Evolutionary conservation across 305 asterid species (phyloP).

Genomic region (Solanum hybrid): DNA sequence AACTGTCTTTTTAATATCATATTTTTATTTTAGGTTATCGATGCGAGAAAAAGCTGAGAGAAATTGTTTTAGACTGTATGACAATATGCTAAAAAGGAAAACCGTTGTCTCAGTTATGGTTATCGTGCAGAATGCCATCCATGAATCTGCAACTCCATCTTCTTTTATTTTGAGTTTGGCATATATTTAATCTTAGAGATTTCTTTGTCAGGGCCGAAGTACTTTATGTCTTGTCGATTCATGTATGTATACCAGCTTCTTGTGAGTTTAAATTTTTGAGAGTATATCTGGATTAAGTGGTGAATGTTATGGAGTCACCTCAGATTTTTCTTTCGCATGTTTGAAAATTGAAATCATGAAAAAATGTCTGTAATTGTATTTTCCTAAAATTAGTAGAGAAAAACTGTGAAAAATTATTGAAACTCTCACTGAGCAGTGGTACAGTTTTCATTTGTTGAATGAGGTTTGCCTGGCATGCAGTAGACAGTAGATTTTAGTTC

Average conservation of each 20-base stretch:
- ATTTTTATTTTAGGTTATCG: conserved; percentile 9
- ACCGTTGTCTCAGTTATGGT: conserved; percentile 8
- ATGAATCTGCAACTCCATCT: neutral
- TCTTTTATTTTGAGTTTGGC: neutral
- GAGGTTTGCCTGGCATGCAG: too few species aligned
- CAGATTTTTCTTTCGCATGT: neutral
- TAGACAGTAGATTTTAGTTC: too few species aligned
- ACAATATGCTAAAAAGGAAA: conserved; percentile 20
- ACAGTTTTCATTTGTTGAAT: too few species aligned
- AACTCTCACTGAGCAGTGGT: too few species aligned
- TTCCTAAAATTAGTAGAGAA: too few species aligned
- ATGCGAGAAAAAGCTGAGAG: conserved; percentile 18
- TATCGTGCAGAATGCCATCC: neutral
- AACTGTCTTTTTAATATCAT: neutral
- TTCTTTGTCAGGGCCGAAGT: neutral
- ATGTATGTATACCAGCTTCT: neutral
- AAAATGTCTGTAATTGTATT: too few species aligned
- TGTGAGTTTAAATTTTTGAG: neutral
- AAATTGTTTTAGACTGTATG: conserved; percentile 10
- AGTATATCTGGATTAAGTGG: neutral
- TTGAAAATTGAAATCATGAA: neutral
- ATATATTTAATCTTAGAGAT: neutral
- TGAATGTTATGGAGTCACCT: neutral
- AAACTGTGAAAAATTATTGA: too few species aligned
- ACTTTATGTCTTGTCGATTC: neutral